A percentile compares a stretch with the other conserved stretches of the same genome.
Conservation (phyloP, 2,329 filamentous ascomycete species). For the Trichoderma harzianum region DNA sequence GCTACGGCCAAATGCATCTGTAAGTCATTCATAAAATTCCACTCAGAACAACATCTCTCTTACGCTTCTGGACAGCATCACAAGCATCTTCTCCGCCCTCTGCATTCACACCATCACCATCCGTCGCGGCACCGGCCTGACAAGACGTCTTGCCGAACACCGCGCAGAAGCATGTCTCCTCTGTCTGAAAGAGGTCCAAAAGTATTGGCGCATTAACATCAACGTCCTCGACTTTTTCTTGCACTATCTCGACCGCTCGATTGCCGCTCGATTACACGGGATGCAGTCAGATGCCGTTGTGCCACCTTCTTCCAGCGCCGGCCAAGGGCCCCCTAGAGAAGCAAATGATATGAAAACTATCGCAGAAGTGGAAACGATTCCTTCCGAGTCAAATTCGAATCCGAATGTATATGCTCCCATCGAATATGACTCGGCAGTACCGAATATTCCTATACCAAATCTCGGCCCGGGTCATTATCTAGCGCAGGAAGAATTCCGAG, state of each 20-base stretch:
- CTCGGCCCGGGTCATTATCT: conserved; percentile 4
- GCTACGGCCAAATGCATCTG: conserved; percentile 39
- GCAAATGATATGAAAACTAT: not conserved
- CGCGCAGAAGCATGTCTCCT: conserved; percentile 38
- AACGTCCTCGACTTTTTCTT: conserved; percentile 38
- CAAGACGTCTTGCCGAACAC: conserved; percentile 35
- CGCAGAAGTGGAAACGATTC: conserved; percentile 5
- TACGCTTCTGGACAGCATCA: conserved; percentile 27
- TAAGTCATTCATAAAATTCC: conserved; percentile 19
- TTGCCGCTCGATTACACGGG: conserved; percentile 34
- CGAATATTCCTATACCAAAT: not conserved
- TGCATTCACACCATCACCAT: conserved; percentile 39
- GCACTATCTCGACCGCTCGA: conserved; percentile 37
- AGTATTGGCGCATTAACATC: conserved; percentile 41
- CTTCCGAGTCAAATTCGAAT: not conserved
- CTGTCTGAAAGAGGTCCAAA: conserved; percentile 37
- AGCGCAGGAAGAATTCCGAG: conserved; percentile 28
- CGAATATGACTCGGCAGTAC: not conserved
- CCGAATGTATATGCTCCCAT: not conserved
- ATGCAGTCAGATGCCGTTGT: conserved; percentile 6
- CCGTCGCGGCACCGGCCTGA: conserved; percentile 31
- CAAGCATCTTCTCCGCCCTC: conserved; percentile 36
- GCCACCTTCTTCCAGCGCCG: not conserved
- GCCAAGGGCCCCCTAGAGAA: conserved; percentile 12
- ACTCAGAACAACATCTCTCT: not conserved